phyloP scores from a whole-genome alignment of 1,284 basidiomycete genomes.

The Ganoderma leucocontextum region DNA sequence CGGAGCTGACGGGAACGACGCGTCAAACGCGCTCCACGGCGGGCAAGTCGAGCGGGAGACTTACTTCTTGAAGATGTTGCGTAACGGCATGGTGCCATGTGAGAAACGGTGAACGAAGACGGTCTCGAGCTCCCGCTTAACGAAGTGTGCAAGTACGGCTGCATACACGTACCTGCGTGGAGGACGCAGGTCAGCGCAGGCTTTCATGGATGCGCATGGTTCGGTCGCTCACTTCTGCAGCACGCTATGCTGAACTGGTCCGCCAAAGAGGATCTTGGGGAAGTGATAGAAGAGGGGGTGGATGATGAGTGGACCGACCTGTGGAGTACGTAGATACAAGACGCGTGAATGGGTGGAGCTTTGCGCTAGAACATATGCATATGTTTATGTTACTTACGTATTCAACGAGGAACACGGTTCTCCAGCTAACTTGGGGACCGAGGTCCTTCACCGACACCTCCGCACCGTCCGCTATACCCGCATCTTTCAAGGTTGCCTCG shows the following conservation, averaged over 20 bases:
- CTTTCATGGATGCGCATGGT: background rate
- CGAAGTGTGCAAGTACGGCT: conserved; percentile 87
- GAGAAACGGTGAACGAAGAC: conserved; percentile 96
- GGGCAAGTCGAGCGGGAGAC: conserved; percentile 34
- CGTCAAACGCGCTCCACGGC: conserved; percentile 18
- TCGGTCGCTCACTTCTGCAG: conserved; percentile 72
- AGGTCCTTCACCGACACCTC: conserved; percentile 86
- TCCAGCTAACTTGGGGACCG: conserved; percentile 89
- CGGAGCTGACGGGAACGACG: conserved; percentile 62
- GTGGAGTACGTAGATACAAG: background rate
- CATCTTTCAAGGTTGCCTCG: conserved; percentile 64
- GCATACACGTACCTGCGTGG: conserved; percentile 74
- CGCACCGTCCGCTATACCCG: conserved; percentile 63
- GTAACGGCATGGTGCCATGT: conserved; percentile 91
- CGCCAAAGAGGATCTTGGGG: conserved; percentile 74
- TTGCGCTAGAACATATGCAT: background rate
- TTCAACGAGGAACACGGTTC: conserved; percentile 88
- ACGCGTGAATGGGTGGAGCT: conserved; percentile 13
- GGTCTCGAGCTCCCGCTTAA: conserved; percentile 95
- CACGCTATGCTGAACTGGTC: conserved; percentile 72
- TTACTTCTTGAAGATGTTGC: conserved; percentile 92
- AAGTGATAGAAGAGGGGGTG: conserved; percentile 89
- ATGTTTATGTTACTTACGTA: conserved; percentile 83
- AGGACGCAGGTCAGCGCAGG: background rate
- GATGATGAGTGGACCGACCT: conserved; percentile 92